Conservation (phyloP, 169 alveolate species). For the Theileria equi region DNA sequence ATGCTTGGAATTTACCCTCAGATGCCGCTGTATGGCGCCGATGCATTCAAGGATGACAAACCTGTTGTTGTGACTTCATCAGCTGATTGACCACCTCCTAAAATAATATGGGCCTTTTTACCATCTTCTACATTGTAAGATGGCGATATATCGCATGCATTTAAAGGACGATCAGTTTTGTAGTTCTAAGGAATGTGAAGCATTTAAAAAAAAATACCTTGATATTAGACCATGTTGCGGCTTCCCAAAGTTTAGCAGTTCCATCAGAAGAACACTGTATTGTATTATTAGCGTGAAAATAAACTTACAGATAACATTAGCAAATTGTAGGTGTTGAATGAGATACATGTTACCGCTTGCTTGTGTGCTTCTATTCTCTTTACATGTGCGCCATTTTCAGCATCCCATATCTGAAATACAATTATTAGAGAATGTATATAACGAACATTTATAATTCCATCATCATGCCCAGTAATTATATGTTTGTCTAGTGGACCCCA, state of each 20-base stretch:
- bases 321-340: conserved; percentile 79
- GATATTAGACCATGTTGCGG: conserved; percentile 70
- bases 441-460: conserved; percentile 76
- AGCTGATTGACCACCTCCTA: conserved; percentile 89
- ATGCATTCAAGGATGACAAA: conserved; percentile 55
- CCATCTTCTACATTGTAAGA: conserved; percentile 63
- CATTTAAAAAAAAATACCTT: conserved; percentile 59
- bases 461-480: conserved; percentile 84
- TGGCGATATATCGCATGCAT: conserved; percentile 86
- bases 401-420: conserved; percentile 70
- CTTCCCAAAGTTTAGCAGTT: conserved; percentile 85
- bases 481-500: conserved; percentile 88
- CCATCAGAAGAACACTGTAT: conserved; percentile 81
- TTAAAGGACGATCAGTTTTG: conserved; percentile 83
- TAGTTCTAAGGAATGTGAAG: conserved; percentile 61
- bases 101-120: conserved; percentile 78
- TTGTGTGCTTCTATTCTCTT: conserved; percentile 79
- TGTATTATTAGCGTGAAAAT: background rate
- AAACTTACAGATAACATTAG: conserved; percentile 75
- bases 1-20: conserved; percentile 93
- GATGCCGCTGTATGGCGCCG: conserved; percentile 76
- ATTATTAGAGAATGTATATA: conserved; percentile 3
- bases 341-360: conserved; percentile 77
- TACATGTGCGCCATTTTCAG: conserved; percentile 72
- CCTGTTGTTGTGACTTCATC: conserved; percentile 87